A percentile compares a stretch with the other conserved stretches of the same genome.
These are phyloP conservation scores for Lolium multiflorum DNA, from an alignment of 176 grass and related monocot genomes.

Conservation along the genomic window DNA sequence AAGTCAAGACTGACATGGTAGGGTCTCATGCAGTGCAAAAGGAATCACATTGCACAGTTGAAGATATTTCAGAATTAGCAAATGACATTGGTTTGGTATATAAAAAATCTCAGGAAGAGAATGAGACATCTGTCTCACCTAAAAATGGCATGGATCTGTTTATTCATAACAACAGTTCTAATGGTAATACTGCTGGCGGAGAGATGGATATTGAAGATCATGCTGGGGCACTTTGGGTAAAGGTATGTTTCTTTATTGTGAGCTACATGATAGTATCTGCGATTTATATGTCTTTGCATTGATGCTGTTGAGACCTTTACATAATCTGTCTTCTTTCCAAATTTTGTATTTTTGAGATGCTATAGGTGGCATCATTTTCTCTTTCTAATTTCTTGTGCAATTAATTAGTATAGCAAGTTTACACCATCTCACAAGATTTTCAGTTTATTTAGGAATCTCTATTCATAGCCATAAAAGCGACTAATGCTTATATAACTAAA, in stretches of 20 bases:
- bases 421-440: constrained; percentile 1
- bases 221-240: constrained; percentile 87
- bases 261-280: not conserved
- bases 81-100: not conserved
- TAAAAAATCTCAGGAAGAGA: constrained; percentile 33
- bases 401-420: constrained; percentile 32
- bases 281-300: constrained; percentile 22
- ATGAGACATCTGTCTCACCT: constrained; percentile 45
- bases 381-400: constrained; percentile 5
- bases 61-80: not conserved
- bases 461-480: constrained; percentile 17
- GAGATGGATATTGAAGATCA: constrained; percentile 52
- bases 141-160: constrained; percentile 33
- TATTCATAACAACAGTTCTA: constrained; percentile 48
- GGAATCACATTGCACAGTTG: too few species aligned
- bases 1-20: constrained; percentile 2
- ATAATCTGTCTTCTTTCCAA: not conserved
- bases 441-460: constrained; percentile 20
- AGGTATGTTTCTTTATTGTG: constrained; percentile 60
- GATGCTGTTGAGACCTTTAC: constrained; percentile 14
- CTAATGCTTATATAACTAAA: not conserved
- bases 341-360: not conserved
- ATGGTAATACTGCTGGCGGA: constrained; percentile 45
- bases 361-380: constrained; percentile 7
- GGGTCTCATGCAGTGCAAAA: constrained; percentile 22